Conservation (phyloP, 2,329 filamentous ascomycete genomes). For the Annulohypoxylon truncatum region DNA sequence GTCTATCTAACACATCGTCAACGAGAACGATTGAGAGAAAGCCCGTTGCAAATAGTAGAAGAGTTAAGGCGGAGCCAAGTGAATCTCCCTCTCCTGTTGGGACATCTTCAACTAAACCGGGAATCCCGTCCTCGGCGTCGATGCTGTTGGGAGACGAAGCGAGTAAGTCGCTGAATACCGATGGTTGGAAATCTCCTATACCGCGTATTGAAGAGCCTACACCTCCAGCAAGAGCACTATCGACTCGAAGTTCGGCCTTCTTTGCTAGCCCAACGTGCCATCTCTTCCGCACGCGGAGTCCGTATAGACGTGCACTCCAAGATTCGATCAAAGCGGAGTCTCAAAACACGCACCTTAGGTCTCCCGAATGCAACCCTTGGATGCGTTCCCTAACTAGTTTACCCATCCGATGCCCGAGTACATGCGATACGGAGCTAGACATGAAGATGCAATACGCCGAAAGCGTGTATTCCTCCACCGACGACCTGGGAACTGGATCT, state of each 20-base stretch:
- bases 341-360: constrained; percentile 41
- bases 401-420: constrained; percentile 55
- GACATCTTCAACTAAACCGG: neutral
- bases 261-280: constrained; percentile 64
- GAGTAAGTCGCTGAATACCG: constrained; percentile 39
- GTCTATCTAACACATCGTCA: constrained; percentile 36
- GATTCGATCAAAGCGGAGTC: constrained; percentile 58
- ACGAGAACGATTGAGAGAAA: constrained; percentile 13
- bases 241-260: constrained; percentile 60
- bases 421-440: constrained; percentile 54
- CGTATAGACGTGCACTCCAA: constrained; percentile 65
- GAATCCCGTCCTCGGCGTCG: constrained; percentile 13
- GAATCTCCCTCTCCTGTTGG: neutral
- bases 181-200: neutral
- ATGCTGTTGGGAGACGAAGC: neutral
- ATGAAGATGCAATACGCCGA: constrained; percentile 56
- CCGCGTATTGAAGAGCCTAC: constrained; percentile 33
- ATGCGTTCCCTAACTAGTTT: constrained; percentile 57
- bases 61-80: neutral
- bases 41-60: neutral
- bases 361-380: constrained; percentile 53
- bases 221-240: constrained; percentile 48
- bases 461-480: constrained; percentile 61
- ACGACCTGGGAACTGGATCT: constrained; percentile 25
- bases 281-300: constrained; percentile 66